Percentiles rank a stretch among this genome's conserved stretches.
Evolutionary conservation across 2,329 filamentous ascomycete genomes (phyloP).

Genomic region (Pestalotiopsis sp.): DNA sequence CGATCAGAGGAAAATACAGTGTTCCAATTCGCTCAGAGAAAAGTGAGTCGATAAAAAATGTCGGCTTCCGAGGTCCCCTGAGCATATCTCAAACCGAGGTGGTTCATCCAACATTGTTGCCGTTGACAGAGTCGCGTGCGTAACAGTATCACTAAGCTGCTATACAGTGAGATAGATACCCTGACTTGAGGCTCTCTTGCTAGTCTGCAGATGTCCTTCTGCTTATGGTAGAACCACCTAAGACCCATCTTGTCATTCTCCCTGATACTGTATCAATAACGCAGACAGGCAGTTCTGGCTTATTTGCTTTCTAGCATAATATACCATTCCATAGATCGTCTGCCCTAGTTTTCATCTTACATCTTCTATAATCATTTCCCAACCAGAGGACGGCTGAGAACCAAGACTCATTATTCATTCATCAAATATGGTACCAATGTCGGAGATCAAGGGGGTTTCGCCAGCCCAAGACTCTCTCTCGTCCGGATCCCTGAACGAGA

Average conservation of each 20-base stretch:
- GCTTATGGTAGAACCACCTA: too few species aligned
- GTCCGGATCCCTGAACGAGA: conserved; percentile 7
- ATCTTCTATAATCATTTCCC: too few species aligned
- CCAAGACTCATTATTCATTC: background rate
- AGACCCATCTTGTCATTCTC: too few species aligned
- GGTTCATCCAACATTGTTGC: background rate
- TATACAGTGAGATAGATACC: too few species aligned
- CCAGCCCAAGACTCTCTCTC: background rate
- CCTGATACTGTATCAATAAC: too few species aligned
- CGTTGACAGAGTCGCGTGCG: background rate
- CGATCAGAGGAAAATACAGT: background rate
- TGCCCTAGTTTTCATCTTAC: too few species aligned
- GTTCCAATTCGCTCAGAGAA: background rate
- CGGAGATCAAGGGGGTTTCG: background rate
- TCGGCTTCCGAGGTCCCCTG: background rate
- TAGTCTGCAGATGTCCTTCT: too few species aligned
- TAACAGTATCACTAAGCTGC: background rate
- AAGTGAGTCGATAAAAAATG: background rate
- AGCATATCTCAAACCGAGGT: background rate
- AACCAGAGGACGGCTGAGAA: too few species aligned
- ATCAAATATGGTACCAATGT: background rate
- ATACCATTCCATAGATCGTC: too few species aligned
- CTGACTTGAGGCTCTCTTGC: too few species aligned
- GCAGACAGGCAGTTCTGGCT: too few species aligned
- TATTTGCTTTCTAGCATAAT: too few species aligned